These are phyloP conservation scores for Wickerhamiella qilinensis DNA, from an alignment of 805 yeast species.

Conservation along the genomic window DNA sequence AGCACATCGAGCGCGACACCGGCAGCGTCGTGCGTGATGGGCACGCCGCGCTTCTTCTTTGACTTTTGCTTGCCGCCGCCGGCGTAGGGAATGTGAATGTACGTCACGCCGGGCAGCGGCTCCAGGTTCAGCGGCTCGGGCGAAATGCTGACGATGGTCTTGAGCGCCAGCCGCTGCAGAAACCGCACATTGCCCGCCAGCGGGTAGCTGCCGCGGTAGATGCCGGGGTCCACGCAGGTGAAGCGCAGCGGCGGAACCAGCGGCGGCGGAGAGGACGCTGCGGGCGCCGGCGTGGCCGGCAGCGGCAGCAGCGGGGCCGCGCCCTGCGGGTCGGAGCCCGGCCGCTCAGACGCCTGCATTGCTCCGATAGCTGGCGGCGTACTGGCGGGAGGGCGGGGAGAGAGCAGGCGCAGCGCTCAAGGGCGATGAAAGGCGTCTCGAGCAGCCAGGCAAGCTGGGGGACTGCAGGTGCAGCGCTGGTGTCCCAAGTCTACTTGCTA, in stretches of 20 bases:
- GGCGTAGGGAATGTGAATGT: constrained; percentile 50
- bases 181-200: constrained; percentile 56
- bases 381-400: no score
- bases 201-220: constrained; percentile 82
- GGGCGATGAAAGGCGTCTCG: no score
- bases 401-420: no score
- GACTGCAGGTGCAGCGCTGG: no score
- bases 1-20: constrained; percentile 41
- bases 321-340: no score
- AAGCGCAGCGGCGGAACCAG: constrained; percentile 48
- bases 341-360: no score
- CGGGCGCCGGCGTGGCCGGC: no score
- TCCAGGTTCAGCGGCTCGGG: constrained; percentile 44
- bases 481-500: no score
- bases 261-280: no score
- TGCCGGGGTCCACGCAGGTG: constrained; percentile 46
- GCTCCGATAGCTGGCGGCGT: no score
- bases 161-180: constrained; percentile 45
- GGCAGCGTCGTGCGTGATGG: constrained; percentile 52
- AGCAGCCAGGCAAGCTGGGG: no score
- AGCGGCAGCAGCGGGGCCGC: no score
- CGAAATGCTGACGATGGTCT: constrained; percentile 61
- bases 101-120: constrained; percentile 39
- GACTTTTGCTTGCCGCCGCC: constrained; percentile 28
- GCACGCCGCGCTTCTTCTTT: constrained; percentile 33